Base-by-base conservation (phyloP, 441 rosid genomes). In the Arabidopsis hybrid region DNA sequence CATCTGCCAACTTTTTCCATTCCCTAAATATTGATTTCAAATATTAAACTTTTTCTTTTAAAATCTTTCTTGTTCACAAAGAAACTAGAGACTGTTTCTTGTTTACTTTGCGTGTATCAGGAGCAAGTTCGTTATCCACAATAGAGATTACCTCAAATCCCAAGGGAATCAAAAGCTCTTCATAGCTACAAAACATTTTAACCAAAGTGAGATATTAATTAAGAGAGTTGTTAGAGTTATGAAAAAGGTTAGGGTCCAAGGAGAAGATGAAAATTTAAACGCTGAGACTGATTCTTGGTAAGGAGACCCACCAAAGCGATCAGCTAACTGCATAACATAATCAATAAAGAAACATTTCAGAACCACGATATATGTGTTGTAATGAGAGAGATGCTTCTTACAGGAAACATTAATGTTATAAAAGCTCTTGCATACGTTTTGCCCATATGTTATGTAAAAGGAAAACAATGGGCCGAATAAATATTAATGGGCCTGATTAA, bases 1-100 rank as follows among this genome's bases (percentile, higher is more conserved):
- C 98, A 92, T 80, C 95, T 85, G 35, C 92, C 98, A 72, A 88
- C 78, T 85, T 84, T 92, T 80, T 90, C 98, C 64, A 83, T 85
- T 69, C 96, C 95, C 96, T 90, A 86, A 63, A 65, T 50, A 42
- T 14, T 18, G 17, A 7, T 45, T 34, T 10, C 13, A 43, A 10
- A 4, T 13, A 13, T 29, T 1, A 8, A 51, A 57, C n/a, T 21
- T 21, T 21, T 21, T 21, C 26, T 21, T 21, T 21, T 21, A 21
- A 21, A 21, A 21, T 21, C 12, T 1, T 43, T 49, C 11, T 12
- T 0, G 12, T 62, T 55, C 9, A 64, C 46, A 46, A 36, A n/a
- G 65, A 73, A 64, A 36, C 9, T 6, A 55, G 51, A 57, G 51
- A 16, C n/a, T 29, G 31, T 29, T 29, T 8, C 40, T 53, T 55